phyloP scores from a whole-genome alignment of 352 stramenopile species.

The Poterioochromonas sp. region DNA sequence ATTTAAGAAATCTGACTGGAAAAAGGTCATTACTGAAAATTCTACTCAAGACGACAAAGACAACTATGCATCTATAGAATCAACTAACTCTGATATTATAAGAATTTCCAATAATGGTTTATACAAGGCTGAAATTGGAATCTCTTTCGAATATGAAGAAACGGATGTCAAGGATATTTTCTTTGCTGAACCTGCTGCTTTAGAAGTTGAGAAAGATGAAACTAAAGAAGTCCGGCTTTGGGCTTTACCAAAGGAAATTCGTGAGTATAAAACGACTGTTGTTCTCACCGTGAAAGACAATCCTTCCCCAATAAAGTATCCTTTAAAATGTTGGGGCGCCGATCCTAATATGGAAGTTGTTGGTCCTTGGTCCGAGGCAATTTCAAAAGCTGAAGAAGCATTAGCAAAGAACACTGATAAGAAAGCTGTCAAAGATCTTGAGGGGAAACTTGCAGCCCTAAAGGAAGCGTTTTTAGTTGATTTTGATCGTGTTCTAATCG shows the following conservation, averaged over 20 bases:
- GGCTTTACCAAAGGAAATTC: slow-evolving; percentile 61
- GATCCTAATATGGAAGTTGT: slow-evolving; percentile 60
- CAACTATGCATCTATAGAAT: slow-evolving; percentile 35
- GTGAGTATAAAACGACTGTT: slow-evolving; percentile 60
- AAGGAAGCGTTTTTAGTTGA: slow-evolving; percentile 54
- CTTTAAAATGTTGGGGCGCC: slow-evolving; percentile 70
- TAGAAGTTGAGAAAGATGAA: slow-evolving; percentile 72
- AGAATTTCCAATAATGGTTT: slow-evolving; percentile 75
- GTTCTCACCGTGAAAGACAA: slow-evolving; percentile 80
- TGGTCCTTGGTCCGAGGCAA: slow-evolving; percentile 67
- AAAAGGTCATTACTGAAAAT: slow-evolving; percentile 28
- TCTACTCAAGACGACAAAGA: slow-evolving; percentile 29
- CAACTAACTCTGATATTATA: slow-evolving; percentile 74
- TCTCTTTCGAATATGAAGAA: slow-evolving; percentile 43
- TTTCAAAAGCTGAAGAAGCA: slow-evolving; percentile 42
- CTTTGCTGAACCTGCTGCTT: slow-evolving; percentile 54
- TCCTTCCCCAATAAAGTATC: slow-evolving; percentile 69
- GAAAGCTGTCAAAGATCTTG: slow-evolving; percentile 32
- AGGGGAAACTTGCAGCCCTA: slow-evolving; percentile 15
- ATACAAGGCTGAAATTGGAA: slow-evolving; percentile 52
- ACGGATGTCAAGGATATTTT: slow-evolving; percentile 49
- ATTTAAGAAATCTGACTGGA: slow-evolving; percentile 43
- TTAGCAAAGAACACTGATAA: slow-evolving; percentile 29
- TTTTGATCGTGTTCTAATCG: slow-evolving; percentile 80
- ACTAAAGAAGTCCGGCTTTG: slow-evolving; percentile 79